phyloP scores from a whole-genome alignment of 1,284 basidiomycete genomes.

The Phylloporus gajari region DNA sequence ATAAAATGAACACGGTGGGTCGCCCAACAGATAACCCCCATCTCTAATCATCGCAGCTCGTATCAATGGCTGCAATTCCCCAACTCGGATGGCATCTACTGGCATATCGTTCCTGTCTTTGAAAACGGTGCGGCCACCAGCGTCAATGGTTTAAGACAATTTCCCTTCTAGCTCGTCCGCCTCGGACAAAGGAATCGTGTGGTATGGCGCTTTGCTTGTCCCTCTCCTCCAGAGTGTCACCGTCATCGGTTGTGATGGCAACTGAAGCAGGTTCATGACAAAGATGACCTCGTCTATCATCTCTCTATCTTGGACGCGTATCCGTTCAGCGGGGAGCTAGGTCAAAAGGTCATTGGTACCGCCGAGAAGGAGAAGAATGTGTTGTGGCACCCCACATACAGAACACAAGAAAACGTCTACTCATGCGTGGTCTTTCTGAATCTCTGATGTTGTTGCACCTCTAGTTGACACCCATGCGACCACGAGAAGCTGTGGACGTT shows the following conservation, averaged over 20 bases:
- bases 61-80: not conserved
- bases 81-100: not conserved
- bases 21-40: not conserved
- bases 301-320: not conserved
- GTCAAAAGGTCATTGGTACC: not conserved
- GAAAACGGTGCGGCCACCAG: not conserved
- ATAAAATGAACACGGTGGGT: not conserved
- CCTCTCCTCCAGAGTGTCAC: not conserved
- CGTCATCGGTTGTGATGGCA: not conserved
- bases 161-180: not conserved
- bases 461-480: no score
- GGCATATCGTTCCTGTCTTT: not conserved
- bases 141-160: not conserved
- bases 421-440: no score
- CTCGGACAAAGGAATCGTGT: not conserved
- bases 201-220: not conserved
- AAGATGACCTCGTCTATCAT: not conserved
- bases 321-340: not conserved
- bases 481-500: not conserved
- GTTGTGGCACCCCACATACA: not conserved
- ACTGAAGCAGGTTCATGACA: not conserved
- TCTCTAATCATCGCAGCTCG: no score
- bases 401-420: no score
- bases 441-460: no score
- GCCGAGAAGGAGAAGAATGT: no score